Conservation (phyloP, 2,329 filamentous ascomycete species). For the Ophiostoma himal-ulmi region DNA sequence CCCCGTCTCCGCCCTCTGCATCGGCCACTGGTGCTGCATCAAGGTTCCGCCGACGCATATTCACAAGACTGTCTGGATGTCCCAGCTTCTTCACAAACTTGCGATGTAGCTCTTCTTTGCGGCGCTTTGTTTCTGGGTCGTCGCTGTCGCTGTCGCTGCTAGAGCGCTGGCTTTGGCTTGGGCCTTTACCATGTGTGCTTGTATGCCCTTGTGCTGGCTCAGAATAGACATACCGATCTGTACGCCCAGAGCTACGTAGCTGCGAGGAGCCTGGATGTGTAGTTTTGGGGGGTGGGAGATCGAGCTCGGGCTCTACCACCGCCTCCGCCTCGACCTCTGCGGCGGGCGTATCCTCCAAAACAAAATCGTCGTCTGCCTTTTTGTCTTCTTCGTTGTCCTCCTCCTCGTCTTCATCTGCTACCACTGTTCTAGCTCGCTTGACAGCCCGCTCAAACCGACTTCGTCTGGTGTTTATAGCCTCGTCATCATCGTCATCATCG, state of each 20-base stretch:
- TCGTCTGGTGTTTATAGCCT: neutral
- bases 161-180: neutral
- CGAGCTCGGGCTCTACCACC: neutral
- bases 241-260: slow-evolving; percentile 18
- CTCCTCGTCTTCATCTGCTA: neutral
- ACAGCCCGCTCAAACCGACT: slow-evolving; percentile 33
- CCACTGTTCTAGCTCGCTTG: slow-evolving; percentile 39
- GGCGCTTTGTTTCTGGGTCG: slow-evolving; percentile 31
- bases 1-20: slow-evolving; percentile 48
- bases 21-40: slow-evolving; percentile 45
- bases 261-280: neutral
- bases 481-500: neutral
- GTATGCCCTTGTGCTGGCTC: neutral
- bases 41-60: slow-evolving; percentile 57
- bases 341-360: neutral
- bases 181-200: neutral
- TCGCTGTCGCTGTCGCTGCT: slow-evolving; percentile 24
- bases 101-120: slow-evolving; percentile 66
- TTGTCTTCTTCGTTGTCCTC: neutral
- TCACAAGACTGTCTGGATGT: slow-evolving; percentile 70
- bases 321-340: neutral
- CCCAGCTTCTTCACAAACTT: slow-evolving; percentile 89
- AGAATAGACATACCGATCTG: slow-evolving; percentile 18
- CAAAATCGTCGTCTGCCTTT: neutral
- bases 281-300: neutral